phyloP scores from a whole-genome alignment of 208 protist species.

The Acanthamoeba castellanii region DNA sequence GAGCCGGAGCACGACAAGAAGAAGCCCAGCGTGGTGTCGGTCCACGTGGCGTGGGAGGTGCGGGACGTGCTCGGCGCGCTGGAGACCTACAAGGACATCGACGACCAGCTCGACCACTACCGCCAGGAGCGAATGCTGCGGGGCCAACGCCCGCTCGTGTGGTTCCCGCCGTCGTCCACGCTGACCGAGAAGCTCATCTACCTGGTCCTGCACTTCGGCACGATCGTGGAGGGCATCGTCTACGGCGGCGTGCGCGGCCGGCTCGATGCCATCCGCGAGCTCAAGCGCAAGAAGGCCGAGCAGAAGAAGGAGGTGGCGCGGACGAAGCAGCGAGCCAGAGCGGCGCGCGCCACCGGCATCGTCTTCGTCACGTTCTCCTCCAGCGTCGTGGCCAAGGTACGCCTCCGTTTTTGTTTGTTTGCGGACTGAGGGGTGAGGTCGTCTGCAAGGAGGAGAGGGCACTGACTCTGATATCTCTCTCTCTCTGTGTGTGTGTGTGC shows the following conservation, averaged over 20 bases:
- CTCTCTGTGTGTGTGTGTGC: not conserved
- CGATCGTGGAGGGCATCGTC: conserved; percentile 16
- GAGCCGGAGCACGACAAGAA: not conserved
- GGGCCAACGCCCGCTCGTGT: conserved; percentile 52
- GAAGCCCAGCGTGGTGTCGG: conserved; percentile 38
- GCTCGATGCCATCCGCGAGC: conserved; percentile 64
- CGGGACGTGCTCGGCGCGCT: conserved; percentile 11
- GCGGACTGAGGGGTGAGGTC: too few species aligned
- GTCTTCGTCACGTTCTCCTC: conserved; percentile 70
- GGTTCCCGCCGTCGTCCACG: not conserved
- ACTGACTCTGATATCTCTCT: not conserved
- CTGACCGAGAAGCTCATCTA: conserved; percentile 39
- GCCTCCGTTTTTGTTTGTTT: not conserved
- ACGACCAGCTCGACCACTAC: conserved; percentile 61
- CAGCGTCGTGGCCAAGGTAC: conserved; percentile 49
- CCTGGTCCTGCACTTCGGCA: not conserved
- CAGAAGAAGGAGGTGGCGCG: not conserved
- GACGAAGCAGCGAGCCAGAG: conserved; percentile 14
- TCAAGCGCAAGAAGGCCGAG: conserved; percentile 46
- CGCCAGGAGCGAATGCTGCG: not conserved
- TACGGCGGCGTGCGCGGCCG: conserved; percentile 17
- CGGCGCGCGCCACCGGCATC: conserved; percentile 36
- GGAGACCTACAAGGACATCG: conserved; percentile 54
- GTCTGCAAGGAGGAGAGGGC: not conserved
- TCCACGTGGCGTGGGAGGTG: conserved; percentile 58